These are phyloP conservation scores for Chenopodium berlandieri DNA, from an alignment of 148 eudicot genomes.

Conservation along the genomic window DNA sequence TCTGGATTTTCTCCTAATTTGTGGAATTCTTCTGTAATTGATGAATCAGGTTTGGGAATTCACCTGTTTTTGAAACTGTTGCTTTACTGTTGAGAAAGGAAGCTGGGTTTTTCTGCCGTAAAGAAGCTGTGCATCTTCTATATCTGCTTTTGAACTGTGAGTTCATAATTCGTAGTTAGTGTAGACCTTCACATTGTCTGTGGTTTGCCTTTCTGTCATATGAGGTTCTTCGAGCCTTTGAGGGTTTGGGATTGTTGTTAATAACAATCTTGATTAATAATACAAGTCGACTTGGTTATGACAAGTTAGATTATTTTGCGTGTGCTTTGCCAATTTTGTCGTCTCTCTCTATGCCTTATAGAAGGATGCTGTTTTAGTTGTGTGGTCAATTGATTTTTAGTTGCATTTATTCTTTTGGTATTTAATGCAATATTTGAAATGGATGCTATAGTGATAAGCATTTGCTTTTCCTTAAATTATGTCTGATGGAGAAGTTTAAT, in stretches of 20 bases:
- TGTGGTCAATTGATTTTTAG: neutral
- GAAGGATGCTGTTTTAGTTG: neutral
- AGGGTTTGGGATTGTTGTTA: too few relatives aligned
- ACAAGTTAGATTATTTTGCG: too few relatives aligned
- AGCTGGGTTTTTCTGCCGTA: slow-evolving; percentile 61
- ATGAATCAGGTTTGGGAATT: slow-evolving; percentile 56
- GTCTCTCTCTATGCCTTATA: too few relatives aligned
- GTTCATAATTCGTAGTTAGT: slow-evolving; percentile 11
- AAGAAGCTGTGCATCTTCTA: slow-evolving; percentile 66
- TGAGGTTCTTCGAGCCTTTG: neutral
- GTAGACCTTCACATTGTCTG: neutral
- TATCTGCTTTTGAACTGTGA: slow-evolving; percentile 82
- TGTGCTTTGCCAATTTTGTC: too few relatives aligned
- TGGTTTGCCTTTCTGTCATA: neutral
- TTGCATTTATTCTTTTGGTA: neutral
- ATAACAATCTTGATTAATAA: too few relatives aligned
- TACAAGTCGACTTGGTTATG: too few relatives aligned
- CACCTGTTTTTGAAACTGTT: slow-evolving; percentile 47
- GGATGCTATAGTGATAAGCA: neutral
- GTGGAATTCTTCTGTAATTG: slow-evolving; percentile 25
- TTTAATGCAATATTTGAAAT: neutral
- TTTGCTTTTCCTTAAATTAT: neutral
- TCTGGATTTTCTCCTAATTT: neutral
- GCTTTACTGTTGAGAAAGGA: slow-evolving; percentile 59
- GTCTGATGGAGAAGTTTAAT: neutral